These are phyloP conservation scores for Fomes fomentarius DNA, from an alignment of 1,284 basidiomycete species.

Conservation along the genomic window DNA sequence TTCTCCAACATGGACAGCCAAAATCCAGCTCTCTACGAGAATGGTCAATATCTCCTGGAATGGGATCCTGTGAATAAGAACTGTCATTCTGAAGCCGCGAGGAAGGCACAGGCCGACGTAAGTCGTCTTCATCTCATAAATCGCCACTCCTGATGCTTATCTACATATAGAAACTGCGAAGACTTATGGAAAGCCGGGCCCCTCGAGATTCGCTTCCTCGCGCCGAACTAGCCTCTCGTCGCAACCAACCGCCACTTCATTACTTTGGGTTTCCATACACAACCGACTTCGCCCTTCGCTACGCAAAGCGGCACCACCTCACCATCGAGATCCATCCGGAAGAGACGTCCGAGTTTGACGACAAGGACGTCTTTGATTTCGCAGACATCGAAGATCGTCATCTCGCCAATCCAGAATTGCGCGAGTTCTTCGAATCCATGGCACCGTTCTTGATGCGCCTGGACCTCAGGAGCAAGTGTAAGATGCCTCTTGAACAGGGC, in stretches of 20 bases:
- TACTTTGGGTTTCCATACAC: constrained; percentile 9
- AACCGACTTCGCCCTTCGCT: not conserved
- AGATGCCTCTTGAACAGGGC: not conserved
- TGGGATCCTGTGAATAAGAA: not conserved
- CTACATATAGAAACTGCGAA: not conserved
- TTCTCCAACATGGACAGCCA: not conserved
- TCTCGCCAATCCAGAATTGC: not conserved
- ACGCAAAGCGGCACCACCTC: constrained; percentile 3
- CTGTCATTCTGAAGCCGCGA: not conserved
- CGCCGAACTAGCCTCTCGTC: not conserved
- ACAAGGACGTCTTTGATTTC: not conserved
- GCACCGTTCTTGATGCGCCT: not conserved
- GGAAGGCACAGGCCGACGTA: not conserved
- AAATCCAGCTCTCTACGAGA: not conserved
- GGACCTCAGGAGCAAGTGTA: not conserved
- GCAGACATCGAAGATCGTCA: not conserved
- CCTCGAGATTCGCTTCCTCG: not conserved
- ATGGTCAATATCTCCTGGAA: not conserved
- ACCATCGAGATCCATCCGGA: not conserved
- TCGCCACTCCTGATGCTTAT: not conserved
- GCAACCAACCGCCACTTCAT: constrained; percentile 1
- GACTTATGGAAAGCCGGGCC: not conserved
- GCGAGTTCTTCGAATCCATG: not conserved
- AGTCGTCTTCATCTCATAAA: not conserved
- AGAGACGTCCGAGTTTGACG: not conserved